Conservation (phyloP, 169 alveolate genomes). For the Plasmodium vinckei region DNA sequence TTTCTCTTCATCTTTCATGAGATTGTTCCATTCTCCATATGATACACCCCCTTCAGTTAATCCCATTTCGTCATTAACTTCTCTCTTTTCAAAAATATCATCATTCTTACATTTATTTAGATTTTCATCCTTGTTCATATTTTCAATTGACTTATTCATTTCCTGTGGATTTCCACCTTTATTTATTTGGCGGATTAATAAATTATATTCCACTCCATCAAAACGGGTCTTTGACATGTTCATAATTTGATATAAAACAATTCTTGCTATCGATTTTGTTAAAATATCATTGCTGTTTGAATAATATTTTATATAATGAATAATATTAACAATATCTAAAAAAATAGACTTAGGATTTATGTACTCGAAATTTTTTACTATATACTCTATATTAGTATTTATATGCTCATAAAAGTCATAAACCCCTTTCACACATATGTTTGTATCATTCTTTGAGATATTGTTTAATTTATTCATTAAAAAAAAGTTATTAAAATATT, state of each 20-base stretch:
- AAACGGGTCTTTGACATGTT: not conserved
- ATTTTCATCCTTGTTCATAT: not conserved
- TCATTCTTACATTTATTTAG: not conserved
- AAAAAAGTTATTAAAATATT: constrained; percentile 66
- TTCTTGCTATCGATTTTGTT: constrained; percentile 31
- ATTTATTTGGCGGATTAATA: constrained; percentile 7
- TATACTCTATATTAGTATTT: constrained; percentile 8
- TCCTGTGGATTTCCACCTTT: not conserved
- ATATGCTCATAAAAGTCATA: constrained; percentile 42
- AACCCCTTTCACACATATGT: constrained; percentile 23
- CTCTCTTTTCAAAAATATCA: not conserved
- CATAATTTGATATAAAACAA: constrained; percentile 21
- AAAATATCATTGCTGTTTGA: constrained; percentile 28
- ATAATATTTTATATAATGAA: constrained; percentile 48
- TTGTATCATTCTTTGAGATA: constrained; percentile 47
- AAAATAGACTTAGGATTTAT: constrained; percentile 47
- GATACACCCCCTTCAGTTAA: not conserved
- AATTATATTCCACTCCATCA: constrained; percentile 3
- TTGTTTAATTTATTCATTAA: constrained; percentile 48
- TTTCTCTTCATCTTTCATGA: not conserved
- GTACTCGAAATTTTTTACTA: constrained; percentile 18
- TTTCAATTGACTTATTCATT: not conserved
- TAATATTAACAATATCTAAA: constrained; percentile 37
- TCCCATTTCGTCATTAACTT: not conserved
- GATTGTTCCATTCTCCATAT: not conserved